These are phyloP conservation scores for Gossypium schwendimanii DNA, from an alignment of 441 rosid species.

Conservation along the genomic window DNA sequence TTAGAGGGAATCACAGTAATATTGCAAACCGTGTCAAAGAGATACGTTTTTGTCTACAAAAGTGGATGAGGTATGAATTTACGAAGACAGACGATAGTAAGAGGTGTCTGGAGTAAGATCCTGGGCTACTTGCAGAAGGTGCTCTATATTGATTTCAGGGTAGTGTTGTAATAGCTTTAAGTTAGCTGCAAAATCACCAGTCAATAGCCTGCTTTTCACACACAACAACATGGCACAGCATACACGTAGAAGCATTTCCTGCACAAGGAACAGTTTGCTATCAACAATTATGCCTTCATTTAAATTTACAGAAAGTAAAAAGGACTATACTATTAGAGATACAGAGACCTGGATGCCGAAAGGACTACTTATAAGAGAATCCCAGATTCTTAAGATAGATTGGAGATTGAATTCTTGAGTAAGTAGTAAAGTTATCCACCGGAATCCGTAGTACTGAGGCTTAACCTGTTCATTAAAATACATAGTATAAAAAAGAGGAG, in stretches of 20 bases:
- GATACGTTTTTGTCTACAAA: neutral
- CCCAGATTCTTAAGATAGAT: slow-evolving; percentile 64
- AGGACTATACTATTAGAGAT: neutral
- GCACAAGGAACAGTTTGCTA: slow-evolving; percentile 14
- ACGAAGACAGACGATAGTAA: slow-evolving; percentile 27
- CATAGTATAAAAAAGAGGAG: neutral
- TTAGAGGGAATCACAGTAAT: neutral
- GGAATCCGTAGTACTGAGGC: slow-evolving; percentile 63
- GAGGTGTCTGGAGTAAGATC: slow-evolving; percentile 47
- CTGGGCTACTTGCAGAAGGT: slow-evolving; percentile 47
- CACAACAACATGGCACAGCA: slow-evolving; percentile 69
- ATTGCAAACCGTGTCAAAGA: slow-evolving; percentile 4
- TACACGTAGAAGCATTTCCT: slow-evolving; percentile 62
- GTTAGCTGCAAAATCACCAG: slow-evolving; percentile 58
- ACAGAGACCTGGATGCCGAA: slow-evolving; percentile 54
- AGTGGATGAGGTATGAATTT: slow-evolving; percentile 8
- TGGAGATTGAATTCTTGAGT: slow-evolving; percentile 63
- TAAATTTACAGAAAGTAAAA: neutral
- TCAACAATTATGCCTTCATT: neutral
- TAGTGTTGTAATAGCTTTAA: slow-evolving; percentile 57
- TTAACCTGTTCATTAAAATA: slow-evolving; percentile 40
- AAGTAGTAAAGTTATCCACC: slow-evolving; percentile 73
- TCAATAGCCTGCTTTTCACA: slow-evolving; percentile 39
- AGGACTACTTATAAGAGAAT: slow-evolving; percentile 58
- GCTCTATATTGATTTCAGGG: slow-evolving; percentile 46